These are phyloP conservation scores for Botrytis fragariae DNA, from an alignment of 2,329 filamentous ascomycete genomes.

Conservation along the genomic window DNA sequence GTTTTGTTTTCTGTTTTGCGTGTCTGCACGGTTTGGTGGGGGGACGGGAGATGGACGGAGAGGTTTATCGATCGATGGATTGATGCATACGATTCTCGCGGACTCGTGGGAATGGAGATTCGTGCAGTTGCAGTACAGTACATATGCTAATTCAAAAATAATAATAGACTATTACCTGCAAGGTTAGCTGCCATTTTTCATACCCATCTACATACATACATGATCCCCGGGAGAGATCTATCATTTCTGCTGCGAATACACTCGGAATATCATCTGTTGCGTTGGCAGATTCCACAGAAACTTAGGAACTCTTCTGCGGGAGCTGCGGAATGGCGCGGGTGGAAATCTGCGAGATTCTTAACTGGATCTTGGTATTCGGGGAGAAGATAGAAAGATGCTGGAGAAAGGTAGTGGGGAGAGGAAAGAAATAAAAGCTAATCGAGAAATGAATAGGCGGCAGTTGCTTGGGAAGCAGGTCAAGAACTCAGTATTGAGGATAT, in stretches of 20 bases:
- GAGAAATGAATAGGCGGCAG: slow-evolving; percentile 64
- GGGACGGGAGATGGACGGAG: background rate
- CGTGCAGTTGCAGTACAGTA: background rate
- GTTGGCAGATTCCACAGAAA: background rate
- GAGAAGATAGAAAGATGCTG: too few species aligned
- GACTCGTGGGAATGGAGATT: background rate
- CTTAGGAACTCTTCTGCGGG: background rate
- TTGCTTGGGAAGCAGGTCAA: slow-evolving; percentile 96
- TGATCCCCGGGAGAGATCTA: background rate
- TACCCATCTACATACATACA: too few species aligned
- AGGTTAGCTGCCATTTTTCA: slow-evolving; percentile 31
- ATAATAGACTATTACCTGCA: slow-evolving; percentile 38
- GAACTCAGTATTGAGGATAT: slow-evolving; percentile 86
- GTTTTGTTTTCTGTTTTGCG: background rate
- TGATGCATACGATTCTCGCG: background rate
- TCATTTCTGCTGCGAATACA: background rate
- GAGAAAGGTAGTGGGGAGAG: background rate
- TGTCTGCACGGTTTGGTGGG: background rate
- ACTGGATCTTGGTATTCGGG: background rate
- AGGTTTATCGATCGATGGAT: background rate
- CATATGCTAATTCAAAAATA: background rate
- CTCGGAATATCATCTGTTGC: background rate
- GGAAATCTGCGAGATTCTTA: background rate
- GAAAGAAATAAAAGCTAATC: background rate
- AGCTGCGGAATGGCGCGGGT: background rate